Conservation (phyloP, 768 basidiomycete species). For the Sarcodon sp. region DNA sequence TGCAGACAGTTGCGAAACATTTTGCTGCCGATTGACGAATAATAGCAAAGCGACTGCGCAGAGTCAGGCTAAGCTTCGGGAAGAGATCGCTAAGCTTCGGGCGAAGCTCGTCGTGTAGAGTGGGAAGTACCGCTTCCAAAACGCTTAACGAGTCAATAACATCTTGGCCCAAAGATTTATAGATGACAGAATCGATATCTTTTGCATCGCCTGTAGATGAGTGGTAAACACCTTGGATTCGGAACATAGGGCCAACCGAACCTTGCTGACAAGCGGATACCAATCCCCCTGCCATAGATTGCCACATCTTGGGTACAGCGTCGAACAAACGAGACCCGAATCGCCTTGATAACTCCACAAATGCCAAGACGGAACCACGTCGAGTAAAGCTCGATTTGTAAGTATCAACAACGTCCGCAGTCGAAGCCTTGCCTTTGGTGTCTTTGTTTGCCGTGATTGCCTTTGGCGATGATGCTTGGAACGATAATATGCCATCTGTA, state of each 20-base stretch:
- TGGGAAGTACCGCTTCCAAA: conserved; percentile 68
- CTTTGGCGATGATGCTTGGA: conserved; percentile 30
- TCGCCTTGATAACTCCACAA: conserved; percentile 59
- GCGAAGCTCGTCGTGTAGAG: conserved; percentile 61
- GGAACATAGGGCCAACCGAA: conserved; percentile 20
- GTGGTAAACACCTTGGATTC: not conserved
- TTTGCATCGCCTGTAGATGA: conserved; percentile 31
- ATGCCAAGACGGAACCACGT: conserved; percentile 77
- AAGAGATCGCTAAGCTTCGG: conserved; percentile 59
- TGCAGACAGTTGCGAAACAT: conserved; percentile 81
- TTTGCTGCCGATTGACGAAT: conserved; percentile 80
- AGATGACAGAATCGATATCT: conserved; percentile 43
- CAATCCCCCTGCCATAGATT: conserved; percentile 76
- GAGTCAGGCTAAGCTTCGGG: conserved; percentile 60
- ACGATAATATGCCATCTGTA: conserved; percentile 67
- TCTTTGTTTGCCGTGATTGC: conserved; percentile 21
- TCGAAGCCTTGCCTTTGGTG: conserved; percentile 26
- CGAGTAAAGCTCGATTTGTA: conserved; percentile 60
- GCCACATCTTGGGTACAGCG: conserved; percentile 90
- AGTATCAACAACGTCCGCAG: conserved; percentile 30
- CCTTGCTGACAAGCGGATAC: conserved; percentile 54
- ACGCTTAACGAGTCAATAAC: conserved; percentile 90
- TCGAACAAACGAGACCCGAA: conserved; percentile 68
- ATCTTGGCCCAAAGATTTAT: conserved; percentile 71
- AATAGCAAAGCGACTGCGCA: conserved; percentile 83